Base-by-base conservation (phyloP, 495 filamentous ascomycete species). In the Trichoderma orchidacearum region DNA sequence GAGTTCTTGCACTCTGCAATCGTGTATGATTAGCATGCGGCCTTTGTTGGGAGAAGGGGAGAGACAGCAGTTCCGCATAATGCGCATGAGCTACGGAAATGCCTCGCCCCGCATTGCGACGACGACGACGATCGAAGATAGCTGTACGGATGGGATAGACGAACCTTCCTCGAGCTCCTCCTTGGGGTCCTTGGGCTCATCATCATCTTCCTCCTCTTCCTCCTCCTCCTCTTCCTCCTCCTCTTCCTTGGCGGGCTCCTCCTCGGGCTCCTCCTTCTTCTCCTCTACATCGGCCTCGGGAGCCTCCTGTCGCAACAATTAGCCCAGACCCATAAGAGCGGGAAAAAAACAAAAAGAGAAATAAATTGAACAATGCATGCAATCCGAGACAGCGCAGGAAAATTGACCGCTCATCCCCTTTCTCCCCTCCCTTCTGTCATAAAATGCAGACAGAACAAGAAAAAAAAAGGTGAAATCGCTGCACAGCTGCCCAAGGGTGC, bases 111-210 rank as follows among this genome's bases (percentile, higher is more conserved):
- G 23, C 28, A 38, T 23, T 3, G 12, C 53, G 31, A 32, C 29
- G 38, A 13, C 31, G 51, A 30, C 28, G 51, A 29, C 25, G 25
- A 17, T 25, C 30, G 27, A 35, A 58, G 17, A 12, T 30, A 36
- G 34, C 31, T 27, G 31, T 32, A 32, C 12, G 45, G 31, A 51
- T 23, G 28, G 51, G 54, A 58, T 48, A 36, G 31, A 87, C 86
- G 73, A 74, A 96, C 93, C 90, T 78, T 91, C 89, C 67, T 93
- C 85, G 56, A 98, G 70, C 74, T 83, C 82, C 59, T 90, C 88
- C 80, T 94, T 94, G 58, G 82, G 80, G 67, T 98, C 93, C 61
- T 83, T 82, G 51, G 83, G 78, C 78, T 97, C 92, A 60, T 95
- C 89, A 62, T 94, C 90, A 58, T 94, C 90, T 13, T 93, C 89